Conservation (phyloP, 768 basidiomycete genomes). For the Lactarius psammicola region DNA sequence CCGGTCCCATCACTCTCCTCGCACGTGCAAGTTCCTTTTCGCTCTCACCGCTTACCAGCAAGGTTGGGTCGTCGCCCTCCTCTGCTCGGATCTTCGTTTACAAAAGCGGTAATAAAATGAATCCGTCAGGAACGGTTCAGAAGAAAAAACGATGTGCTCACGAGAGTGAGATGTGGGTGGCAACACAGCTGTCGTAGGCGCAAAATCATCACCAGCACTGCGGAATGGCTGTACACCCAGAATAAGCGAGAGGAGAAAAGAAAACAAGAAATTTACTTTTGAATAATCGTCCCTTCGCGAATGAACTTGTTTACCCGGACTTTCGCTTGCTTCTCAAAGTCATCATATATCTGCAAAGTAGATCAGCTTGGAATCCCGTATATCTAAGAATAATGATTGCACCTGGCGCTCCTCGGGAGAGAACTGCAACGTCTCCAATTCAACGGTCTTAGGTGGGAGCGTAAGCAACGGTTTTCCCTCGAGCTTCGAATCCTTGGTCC, state of each 20-base stretch:
- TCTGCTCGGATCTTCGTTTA: conserved; percentile 41
- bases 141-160: conserved; percentile 35
- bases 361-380: background rate
- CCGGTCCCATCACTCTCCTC: conserved; percentile 43
- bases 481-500: conserved; percentile 63
- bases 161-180: conserved; percentile 69
- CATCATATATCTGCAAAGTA: conserved; percentile 51
- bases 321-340: conserved; percentile 53
- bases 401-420: conserved; percentile 64
- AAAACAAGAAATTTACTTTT: conserved; percentile 46
- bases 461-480: conserved; percentile 70
- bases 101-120: background rate
- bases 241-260: background rate
- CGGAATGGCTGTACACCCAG: conserved; percentile 42
- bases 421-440: conserved; percentile 60
- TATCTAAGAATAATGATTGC: conserved; percentile 23
- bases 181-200: conserved; percentile 72
- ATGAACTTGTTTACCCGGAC: conserved; percentile 60
- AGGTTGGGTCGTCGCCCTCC: conserved; percentile 50
- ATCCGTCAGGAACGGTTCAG: background rate
- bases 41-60: conserved; percentile 45
- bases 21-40: conserved; percentile 62
- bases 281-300: conserved; percentile 60
- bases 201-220: conserved; percentile 62
- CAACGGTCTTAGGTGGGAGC: conserved; percentile 59